A percentile compares a stretch with the other conserved stretches of the same genome.
Evolutionary conservation across 306 rosid species (phyloP).

Genomic region (Prunus persica): DNA sequence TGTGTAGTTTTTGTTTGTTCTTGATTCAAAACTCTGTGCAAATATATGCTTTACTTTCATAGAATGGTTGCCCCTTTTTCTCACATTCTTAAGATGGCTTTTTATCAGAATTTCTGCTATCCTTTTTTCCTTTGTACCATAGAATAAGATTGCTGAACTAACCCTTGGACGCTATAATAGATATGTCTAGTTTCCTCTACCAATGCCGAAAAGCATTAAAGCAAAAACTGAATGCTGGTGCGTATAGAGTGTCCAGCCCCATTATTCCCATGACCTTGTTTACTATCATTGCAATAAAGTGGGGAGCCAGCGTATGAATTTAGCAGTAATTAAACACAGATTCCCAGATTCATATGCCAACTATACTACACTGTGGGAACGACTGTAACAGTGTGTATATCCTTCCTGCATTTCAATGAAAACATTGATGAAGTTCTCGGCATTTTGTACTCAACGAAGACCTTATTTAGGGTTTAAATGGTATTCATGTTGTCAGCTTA

Average conservation of each 20-base stretch:
- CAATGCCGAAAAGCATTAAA: background rate
- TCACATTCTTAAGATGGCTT: background rate
- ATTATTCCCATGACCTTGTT: background rate
- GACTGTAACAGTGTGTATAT: background rate
- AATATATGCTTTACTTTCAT: background rate
- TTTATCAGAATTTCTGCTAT: background rate
- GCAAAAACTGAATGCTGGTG: background rate
- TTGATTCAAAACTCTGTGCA: background rate
- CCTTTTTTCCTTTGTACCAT: background rate
- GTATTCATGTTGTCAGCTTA: background rate
- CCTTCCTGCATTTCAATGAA: background rate
- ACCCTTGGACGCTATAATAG: background rate
- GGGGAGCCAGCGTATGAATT: background rate
- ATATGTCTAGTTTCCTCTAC: background rate
- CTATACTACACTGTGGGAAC: background rate
- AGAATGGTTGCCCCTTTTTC: background rate
- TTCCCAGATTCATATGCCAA: background rate
- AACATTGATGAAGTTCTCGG: background rate
- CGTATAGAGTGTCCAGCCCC: background rate
- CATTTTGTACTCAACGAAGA: background rate
- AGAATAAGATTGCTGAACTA: background rate
- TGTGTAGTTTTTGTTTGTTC: background rate
- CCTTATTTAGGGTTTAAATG: background rate
- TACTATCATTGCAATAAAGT: background rate
- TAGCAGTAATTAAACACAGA: background rate